Evolutionary conservation across 2,329 filamentous ascomycete genomes (phyloP).

Genomic region (Nigrograna mackinnonii): DNA sequence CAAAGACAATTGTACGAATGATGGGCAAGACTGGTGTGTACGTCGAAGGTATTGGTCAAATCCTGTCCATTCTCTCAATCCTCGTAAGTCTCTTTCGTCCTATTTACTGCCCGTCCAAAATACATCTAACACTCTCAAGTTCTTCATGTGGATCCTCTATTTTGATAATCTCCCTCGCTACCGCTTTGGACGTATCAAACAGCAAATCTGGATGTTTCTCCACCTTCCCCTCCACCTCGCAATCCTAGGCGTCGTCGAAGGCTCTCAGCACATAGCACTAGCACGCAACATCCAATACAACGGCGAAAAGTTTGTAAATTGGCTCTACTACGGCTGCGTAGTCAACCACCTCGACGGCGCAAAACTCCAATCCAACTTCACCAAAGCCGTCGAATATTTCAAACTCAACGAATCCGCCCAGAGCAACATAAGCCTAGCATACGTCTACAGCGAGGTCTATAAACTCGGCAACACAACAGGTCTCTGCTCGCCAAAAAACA

Average conservation of each 20-base stretch:
- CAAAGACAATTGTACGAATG: constrained; percentile 47
- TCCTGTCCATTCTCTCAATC: constrained; percentile 15
- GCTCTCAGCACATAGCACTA: constrained; percentile 17
- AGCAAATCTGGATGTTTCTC: constrained; percentile 33
- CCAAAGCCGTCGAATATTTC: constrained; percentile 12
- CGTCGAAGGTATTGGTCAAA: constrained; percentile 30
- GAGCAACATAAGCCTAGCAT: constrained; percentile 3
- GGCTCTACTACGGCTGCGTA: constrained; percentile 4
- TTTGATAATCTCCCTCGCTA: constrained; percentile 32
- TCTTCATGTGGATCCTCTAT: constrained; percentile 37
- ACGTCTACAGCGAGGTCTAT: constrained; percentile 9
- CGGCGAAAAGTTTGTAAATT: not conserved
- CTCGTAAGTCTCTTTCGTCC: constrained; percentile 15
- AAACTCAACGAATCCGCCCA: constrained; percentile 13
- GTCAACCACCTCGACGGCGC: constrained; percentile 12
- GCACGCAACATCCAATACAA: constrained; percentile 11
- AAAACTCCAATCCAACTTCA: constrained; percentile 6
- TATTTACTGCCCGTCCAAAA: constrained; percentile 1
- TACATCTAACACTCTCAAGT: not conserved
- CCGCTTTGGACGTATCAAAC: constrained; percentile 35
- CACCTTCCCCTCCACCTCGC: constrained; percentile 35
- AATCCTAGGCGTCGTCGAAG: constrained; percentile 23
- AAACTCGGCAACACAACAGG: constrained; percentile 13
- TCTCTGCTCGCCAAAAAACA: constrained; percentile 10
- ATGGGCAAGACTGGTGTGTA: constrained; percentile 18